These are phyloP conservation scores for Colletotrichum acutatum DNA, from an alignment of 2,329 filamentous ascomycete species.

Conservation along the genomic window DNA sequence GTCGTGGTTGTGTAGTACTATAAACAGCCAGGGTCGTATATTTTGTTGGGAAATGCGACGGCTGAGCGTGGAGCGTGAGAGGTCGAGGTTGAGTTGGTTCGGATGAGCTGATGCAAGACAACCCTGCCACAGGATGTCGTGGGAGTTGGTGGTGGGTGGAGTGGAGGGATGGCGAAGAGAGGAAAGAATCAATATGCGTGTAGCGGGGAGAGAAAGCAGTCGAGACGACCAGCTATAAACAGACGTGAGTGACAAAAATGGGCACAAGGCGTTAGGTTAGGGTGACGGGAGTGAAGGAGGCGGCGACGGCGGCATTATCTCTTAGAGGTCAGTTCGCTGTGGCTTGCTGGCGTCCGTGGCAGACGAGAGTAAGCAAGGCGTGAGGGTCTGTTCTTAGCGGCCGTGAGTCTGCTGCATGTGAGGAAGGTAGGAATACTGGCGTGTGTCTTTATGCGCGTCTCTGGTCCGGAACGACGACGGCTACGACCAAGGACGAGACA, in stretches of 20 bases:
- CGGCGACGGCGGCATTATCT: constrained; percentile 23
- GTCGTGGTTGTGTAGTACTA: not conserved
- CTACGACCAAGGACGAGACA: not conserved
- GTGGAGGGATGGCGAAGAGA: not conserved
- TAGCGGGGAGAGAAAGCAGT: not conserved
- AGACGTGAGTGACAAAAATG: constrained; percentile 2
- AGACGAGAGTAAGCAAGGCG: constrained; percentile 2
- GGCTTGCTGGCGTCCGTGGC: constrained; percentile 14
- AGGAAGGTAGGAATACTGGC: not conserved
- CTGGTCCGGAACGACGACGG: not conserved
- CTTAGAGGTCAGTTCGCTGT: constrained; percentile 30
- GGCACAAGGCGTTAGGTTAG: not conserved
- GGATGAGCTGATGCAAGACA: constrained; percentile 28
- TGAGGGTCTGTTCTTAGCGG: not conserved
- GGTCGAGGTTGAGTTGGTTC: not conserved
- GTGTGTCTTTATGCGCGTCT: not conserved
- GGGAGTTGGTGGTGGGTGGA: not conserved
- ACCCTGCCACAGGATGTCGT: constrained; percentile 3
- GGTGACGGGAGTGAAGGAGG: constrained; percentile 20
- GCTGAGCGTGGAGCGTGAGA: constrained; percentile 2
- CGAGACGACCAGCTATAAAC: not conserved
- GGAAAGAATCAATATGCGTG: not conserved
- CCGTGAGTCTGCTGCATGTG: not conserved
- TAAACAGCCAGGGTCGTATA: not conserved
- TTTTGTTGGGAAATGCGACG: constrained; percentile 13